These are phyloP conservation scores for Laguncularia racemosa DNA, from an alignment of 345 rosid species.

Conservation along the genomic window DNA sequence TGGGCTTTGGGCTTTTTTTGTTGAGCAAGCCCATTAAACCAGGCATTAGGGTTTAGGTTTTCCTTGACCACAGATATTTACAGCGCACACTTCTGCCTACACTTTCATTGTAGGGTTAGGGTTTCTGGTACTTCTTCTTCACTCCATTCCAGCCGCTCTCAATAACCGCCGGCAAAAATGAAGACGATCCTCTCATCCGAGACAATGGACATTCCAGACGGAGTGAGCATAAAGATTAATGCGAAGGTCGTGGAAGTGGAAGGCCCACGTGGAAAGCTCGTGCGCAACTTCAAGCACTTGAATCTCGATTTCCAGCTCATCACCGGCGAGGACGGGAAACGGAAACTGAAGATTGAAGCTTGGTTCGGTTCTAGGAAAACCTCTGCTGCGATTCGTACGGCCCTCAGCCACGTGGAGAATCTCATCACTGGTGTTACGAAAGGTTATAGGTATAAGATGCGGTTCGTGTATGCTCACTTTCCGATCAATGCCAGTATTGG, in stretches of 20 bases:
- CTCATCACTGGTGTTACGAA: slow-evolving; percentile 34
- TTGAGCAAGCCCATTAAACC: no score
- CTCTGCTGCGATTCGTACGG: slow-evolving; percentile 29
- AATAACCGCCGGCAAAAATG: slow-evolving; percentile 14
- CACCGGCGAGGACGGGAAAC: slow-evolving; percentile 20
- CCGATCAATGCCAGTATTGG: slow-evolving; percentile 76
- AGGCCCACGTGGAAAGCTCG: slow-evolving; percentile 38
- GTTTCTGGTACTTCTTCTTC: no score
- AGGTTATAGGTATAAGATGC: slow-evolving; percentile 81
- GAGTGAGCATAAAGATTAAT: slow-evolving; percentile 29
- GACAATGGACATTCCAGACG: slow-evolving; percentile 44
- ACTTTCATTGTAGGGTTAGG: no score
- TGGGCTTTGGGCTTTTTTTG: no score
- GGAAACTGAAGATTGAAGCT: slow-evolving; percentile 25
- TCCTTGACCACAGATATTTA: no score
- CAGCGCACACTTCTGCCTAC: no score
- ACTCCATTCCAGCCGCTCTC: no score
- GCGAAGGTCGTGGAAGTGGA: slow-evolving; percentile 40
- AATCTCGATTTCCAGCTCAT: slow-evolving; percentile 42
- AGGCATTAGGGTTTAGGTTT: no score
- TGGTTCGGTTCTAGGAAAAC: slow-evolving; percentile 27
- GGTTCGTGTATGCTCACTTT: slow-evolving; percentile 82
- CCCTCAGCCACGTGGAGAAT: slow-evolving; percentile 60
- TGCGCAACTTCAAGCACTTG: slow-evolving; percentile 41
- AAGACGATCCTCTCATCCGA: slow-evolving; percentile 41